Evolutionary conservation across 495 filamentous ascomycete species (phyloP).

Genomic region (Penicillium argentinense): DNA sequence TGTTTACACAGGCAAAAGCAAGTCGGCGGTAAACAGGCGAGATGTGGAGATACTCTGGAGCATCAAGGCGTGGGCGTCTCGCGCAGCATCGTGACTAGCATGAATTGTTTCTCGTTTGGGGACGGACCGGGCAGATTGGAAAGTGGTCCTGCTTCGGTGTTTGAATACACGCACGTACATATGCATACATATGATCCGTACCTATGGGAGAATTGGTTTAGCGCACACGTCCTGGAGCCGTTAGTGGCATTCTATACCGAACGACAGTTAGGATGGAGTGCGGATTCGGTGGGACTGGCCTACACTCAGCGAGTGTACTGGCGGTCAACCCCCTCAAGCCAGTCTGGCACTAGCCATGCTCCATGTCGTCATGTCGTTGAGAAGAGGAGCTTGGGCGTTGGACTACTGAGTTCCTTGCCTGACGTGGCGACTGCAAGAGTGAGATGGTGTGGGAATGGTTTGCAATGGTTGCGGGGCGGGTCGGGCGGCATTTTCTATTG

Average conservation of each 20-base stretch:
- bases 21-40: neutral
- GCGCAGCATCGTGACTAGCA: neutral
- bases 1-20: neutral
- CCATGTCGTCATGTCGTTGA: neutral
- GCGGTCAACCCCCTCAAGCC: too few species aligned
- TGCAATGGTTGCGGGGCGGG: slow-evolving; percentile 3
- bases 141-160: neutral
- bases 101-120: neutral
- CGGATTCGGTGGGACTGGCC: too few species aligned
- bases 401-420: slow-evolving; percentile 12
- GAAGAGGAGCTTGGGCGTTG: slow-evolving; percentile 3
- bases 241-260: neutral
- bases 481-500: slow-evolving; percentile 3
- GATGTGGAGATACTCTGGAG: neutral
- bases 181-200: neutral
- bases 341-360: too few species aligned
- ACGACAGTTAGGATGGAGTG: neutral
- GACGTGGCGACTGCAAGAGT: slow-evolving; percentile 5
- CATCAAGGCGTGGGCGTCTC: neutral
- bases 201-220: neutral
- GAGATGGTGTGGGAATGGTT: slow-evolving; percentile 3
- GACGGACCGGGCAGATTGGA: neutral
- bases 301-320: too few species aligned
- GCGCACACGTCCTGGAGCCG: neutral
- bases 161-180: neutral